Percentiles rank a stretch among this genome's conserved stretches.
Conservation (phyloP, 257 asterid species). For the Lycium barbarum region DNA sequence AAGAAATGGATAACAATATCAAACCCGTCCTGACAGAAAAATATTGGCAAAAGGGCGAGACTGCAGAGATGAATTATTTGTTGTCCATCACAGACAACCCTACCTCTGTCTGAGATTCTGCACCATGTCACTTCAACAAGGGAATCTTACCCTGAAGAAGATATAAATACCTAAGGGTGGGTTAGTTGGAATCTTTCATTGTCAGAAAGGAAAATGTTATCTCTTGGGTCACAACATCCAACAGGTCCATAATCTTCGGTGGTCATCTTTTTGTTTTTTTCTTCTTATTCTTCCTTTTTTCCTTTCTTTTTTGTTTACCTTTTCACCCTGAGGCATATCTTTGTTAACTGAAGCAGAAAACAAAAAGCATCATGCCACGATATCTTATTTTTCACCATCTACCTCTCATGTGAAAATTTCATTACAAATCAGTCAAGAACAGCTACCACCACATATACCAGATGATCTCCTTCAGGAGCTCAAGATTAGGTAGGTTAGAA, state of each 20-base stretch:
- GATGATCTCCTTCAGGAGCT: neutral
- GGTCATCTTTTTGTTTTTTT: neutral
- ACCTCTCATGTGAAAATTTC: neutral
- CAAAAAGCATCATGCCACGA: neutral
- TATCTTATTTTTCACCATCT: neutral
- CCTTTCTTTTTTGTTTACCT: neutral
- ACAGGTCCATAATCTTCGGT: neutral
- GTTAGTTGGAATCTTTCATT: conserved; percentile 20
- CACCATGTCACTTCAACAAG: conserved; percentile 47
- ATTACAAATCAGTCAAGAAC: neutral
- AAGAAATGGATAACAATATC: conserved; percentile 58
- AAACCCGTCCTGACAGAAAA: conserved; percentile 46
- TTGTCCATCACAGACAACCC: conserved; percentile 61
- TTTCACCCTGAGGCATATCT: neutral
- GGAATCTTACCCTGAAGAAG: conserved; percentile 33
- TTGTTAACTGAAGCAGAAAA: neutral
- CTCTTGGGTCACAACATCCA: neutral
- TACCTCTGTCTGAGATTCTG: conserved; percentile 58
- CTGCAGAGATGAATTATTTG: conserved; percentile 52
- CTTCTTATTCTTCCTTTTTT: neutral
- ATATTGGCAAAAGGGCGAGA: conserved; percentile 44
- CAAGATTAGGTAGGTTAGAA: neutral
- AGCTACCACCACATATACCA: neutral
- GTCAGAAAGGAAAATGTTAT: conserved; percentile 17
- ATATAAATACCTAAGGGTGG: neutral